These are phyloP conservation scores for Xylaria nigripes DNA, from an alignment of 495 filamentous ascomycete species.

Conservation along the genomic window DNA sequence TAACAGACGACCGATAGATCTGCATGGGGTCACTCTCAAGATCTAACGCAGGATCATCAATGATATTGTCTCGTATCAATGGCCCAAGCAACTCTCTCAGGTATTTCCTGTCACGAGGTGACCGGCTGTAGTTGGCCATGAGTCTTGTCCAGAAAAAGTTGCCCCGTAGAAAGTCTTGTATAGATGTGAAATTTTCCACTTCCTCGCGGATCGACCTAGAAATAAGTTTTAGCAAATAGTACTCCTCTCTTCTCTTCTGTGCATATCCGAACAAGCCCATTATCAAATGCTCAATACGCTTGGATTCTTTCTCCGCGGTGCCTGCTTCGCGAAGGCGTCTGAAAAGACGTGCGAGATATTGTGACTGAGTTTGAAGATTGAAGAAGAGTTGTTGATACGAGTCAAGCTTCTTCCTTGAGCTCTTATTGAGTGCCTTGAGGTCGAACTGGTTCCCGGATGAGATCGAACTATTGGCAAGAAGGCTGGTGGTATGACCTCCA, in stretches of 20 bases:
- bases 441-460: constrained; percentile 89
- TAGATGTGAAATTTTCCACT: constrained; percentile 59
- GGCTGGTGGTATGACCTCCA: constrained; percentile 78
- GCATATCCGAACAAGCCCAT: constrained; percentile 98
- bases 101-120: constrained; percentile 86
- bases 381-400: constrained; percentile 98
- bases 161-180: constrained; percentile 81
- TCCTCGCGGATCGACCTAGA: constrained; percentile 77
- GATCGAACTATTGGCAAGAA: constrained; percentile 80
- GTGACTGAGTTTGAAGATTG: constrained; percentile 90
- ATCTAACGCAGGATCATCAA: constrained; percentile 83
- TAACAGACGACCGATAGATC: constrained; percentile 89
- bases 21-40: constrained; percentile 96
- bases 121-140: constrained; percentile 79
- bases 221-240: constrained; percentile 89
- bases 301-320: constrained; percentile 83
- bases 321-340: constrained; percentile 73
- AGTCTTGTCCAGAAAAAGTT: constrained; percentile 92
- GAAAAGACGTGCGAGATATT: constrained; percentile 87
- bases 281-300: constrained; percentile 82
- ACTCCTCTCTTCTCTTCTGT: constrained; percentile 93
- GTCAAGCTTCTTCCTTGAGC: constrained; percentile 85
- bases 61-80: constrained; percentile 76
- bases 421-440: constrained; percentile 94
- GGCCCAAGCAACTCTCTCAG: constrained; percentile 75